Conservation (phyloP, 2,329 filamentous ascomycete species). For the Tolypocladium ovalisporum region DNA sequence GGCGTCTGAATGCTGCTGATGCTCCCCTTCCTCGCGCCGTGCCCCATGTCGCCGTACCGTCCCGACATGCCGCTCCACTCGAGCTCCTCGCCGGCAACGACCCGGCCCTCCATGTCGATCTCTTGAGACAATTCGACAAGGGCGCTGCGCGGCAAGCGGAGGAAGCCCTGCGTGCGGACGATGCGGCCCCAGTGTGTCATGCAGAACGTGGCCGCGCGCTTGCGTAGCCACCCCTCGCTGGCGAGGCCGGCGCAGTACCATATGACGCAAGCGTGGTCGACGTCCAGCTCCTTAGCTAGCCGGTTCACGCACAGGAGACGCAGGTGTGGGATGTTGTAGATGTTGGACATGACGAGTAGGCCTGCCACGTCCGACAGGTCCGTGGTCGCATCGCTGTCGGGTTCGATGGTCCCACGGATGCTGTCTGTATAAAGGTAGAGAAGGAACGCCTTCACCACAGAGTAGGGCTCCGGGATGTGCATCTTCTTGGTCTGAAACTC, state of each 20-base stretch:
- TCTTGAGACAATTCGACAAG: slow-evolving; percentile 89
- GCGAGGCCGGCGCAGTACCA: slow-evolving; percentile 91
- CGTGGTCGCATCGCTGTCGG: slow-evolving; percentile 60
- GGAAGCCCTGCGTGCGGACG: slow-evolving; percentile 80
- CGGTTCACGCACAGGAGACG: slow-evolving; percentile 85
- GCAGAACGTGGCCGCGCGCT: slow-evolving; percentile 78
- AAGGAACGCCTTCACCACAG: slow-evolving; percentile 85
- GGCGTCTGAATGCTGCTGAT: slow-evolving; percentile 48
- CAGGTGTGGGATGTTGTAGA: slow-evolving; percentile 93
- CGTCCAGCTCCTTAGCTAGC: slow-evolving; percentile 80
- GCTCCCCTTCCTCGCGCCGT: slow-evolving; percentile 43
- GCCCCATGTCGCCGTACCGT: slow-evolving; percentile 30
- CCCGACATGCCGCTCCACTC: slow-evolving; percentile 39
- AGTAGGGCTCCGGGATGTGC: slow-evolving; percentile 95
- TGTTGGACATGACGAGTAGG: slow-evolving; percentile 92
- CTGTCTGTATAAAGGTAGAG: slow-evolving; percentile 96
- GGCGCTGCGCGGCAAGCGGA: slow-evolving; percentile 64
- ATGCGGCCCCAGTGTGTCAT: slow-evolving; percentile 91
- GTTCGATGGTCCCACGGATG: slow-evolving; percentile 47
- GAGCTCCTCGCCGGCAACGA: slow-evolving; percentile 79
- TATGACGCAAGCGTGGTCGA: slow-evolving; percentile 88
- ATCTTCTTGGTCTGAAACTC: slow-evolving; percentile 96
- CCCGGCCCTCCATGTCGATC: slow-evolving; percentile 83
- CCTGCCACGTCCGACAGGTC: slow-evolving; percentile 81
- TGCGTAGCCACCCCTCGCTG: slow-evolving; percentile 86